These are phyloP conservation scores for Alternaria arbusti DNA, from an alignment of 2,329 filamentous ascomycete genomes.

Conservation along the genomic window DNA sequence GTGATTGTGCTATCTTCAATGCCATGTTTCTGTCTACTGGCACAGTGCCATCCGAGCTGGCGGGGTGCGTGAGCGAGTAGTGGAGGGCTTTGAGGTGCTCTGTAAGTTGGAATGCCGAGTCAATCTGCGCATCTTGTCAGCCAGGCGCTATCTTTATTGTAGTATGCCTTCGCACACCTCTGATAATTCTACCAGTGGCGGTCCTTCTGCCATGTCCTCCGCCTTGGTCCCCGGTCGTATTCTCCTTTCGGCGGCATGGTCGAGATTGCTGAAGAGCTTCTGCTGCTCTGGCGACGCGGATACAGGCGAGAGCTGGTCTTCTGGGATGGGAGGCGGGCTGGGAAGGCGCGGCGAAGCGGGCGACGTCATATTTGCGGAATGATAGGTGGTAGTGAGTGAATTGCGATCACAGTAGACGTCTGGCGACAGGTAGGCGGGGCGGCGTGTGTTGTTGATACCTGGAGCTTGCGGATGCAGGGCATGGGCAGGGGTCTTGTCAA, in stretches of 20 bases:
- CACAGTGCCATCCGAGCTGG: slow-evolving; percentile 61
- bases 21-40: slow-evolving; percentile 81
- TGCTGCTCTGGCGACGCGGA: slow-evolving; percentile 66
- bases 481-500: slow-evolving; percentile 18
- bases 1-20: slow-evolving; percentile 76
- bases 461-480: slow-evolving; percentile 24
- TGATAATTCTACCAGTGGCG: slow-evolving; percentile 82
- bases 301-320: slow-evolving; percentile 88
- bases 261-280: slow-evolving; percentile 61
- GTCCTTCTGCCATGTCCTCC: slow-evolving; percentile 91
- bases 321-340: slow-evolving; percentile 90
- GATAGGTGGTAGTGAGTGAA: neutral
- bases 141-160: slow-evolving; percentile 3
- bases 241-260: slow-evolving; percentile 78
- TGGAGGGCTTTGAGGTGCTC: slow-evolving; percentile 95
- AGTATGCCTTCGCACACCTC: slow-evolving; percentile 65
- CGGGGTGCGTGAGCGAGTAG: slow-evolving; percentile 75
- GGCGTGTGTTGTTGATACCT: slow-evolving; percentile 20
- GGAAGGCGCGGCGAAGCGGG: slow-evolving; percentile 82
- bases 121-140: slow-evolving; percentile 67
- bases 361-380: slow-evolving; percentile 28
- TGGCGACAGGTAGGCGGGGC: slow-evolving; percentile 1
- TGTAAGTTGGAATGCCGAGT: slow-evolving; percentile 96
- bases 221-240: slow-evolving; percentile 92
- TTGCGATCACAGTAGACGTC: neutral